phyloP scores from a whole-genome alignment of 441 rosid genomes.

The Macaranga tanarius region DNA sequence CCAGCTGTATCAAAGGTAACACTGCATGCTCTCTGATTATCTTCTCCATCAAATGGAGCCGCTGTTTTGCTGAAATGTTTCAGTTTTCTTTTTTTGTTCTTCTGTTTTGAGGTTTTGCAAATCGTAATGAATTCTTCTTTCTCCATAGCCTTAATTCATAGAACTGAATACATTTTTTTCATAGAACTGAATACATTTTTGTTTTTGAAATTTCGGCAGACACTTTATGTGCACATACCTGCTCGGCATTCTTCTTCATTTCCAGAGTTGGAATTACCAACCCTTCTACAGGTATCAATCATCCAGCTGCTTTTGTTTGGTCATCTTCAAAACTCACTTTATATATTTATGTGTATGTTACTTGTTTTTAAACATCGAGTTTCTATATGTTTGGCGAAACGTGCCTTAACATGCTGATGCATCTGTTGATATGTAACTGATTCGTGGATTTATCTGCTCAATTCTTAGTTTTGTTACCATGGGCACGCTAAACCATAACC shows the following conservation, averaged over 20 bases:
- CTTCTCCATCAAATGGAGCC: not conserved
- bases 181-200: constrained; percentile 22
- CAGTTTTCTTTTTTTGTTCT: constrained; percentile 1
- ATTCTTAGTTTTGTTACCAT: not conserved
- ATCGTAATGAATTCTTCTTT: not conserved
- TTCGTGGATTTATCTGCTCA: not conserved
- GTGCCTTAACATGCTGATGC: not conserved
- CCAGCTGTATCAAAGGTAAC: constrained; percentile 87
- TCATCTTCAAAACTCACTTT: not conserved
- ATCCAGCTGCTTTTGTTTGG: not conserved
- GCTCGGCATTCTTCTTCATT: constrained; percentile 78
- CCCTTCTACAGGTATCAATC: constrained; percentile 76
- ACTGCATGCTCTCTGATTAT: not conserved
- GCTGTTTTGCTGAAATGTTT: not conserved
- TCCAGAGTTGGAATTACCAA: constrained; percentile 91
- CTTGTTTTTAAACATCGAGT: not conserved
- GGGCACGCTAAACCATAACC: not conserved
- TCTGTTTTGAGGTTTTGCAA: not conserved
- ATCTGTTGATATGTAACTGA: not conserved
- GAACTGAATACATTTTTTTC: constrained; percentile 22
- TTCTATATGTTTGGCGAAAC: not conserved
- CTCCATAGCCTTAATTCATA: not conserved
- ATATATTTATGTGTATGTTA: not conserved
- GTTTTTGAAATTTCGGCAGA: constrained; percentile 44
- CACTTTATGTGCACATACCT: constrained; percentile 86